Evolutionary conservation across 495 filamentous ascomycete species (phyloP).

Genomic region (Pyrenula massariospora): DNA sequence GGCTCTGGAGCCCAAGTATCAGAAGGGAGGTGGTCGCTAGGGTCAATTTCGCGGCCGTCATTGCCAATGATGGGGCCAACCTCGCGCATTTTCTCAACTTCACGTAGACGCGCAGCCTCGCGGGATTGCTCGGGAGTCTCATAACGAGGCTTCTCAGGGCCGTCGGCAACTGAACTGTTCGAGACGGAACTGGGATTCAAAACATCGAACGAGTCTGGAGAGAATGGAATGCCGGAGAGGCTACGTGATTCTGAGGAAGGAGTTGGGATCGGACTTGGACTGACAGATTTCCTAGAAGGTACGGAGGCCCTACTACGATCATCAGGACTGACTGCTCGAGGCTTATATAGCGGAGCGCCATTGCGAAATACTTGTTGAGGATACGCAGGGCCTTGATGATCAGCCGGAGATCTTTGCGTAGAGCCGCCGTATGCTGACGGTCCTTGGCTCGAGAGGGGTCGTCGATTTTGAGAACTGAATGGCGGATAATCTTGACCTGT

Average conservation of each 20-base stretch:
- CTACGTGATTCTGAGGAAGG: constrained; percentile 36
- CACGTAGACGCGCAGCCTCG: constrained; percentile 22
- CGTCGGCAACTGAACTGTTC: constrained; percentile 14
- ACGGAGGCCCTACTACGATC: constrained; percentile 27
- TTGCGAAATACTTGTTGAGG: not conserved
- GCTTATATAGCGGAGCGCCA: not conserved
- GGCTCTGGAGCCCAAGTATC: constrained; percentile 92
- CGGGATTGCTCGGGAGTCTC: constrained; percentile 29
- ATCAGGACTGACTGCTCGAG: constrained; percentile 46
- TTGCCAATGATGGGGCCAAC: constrained; percentile 60
- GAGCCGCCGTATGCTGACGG: not conserved
- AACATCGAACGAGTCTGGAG: constrained; percentile 63
- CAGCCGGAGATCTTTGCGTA: not conserved
- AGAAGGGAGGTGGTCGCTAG: constrained; percentile 82
- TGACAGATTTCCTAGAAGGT: constrained; percentile 64
- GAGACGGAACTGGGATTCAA: constrained; percentile 31
- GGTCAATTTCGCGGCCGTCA: constrained; percentile 81
- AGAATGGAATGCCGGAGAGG: constrained; percentile 64
- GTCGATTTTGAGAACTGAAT: not conserved
- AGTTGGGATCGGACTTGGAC: constrained; percentile 45
- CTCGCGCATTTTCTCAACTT: constrained; percentile 22
- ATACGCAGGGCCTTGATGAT: not conserved
- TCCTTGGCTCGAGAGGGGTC: not conserved
- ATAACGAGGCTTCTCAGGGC: constrained; percentile 25
- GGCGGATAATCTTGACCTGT: not conserved